Evolutionary conservation across 31 red algal genomes (phyloP), one percentile per base, ranked within the genome.

Genomic region (Bonnemaisonia californica): DNA sequence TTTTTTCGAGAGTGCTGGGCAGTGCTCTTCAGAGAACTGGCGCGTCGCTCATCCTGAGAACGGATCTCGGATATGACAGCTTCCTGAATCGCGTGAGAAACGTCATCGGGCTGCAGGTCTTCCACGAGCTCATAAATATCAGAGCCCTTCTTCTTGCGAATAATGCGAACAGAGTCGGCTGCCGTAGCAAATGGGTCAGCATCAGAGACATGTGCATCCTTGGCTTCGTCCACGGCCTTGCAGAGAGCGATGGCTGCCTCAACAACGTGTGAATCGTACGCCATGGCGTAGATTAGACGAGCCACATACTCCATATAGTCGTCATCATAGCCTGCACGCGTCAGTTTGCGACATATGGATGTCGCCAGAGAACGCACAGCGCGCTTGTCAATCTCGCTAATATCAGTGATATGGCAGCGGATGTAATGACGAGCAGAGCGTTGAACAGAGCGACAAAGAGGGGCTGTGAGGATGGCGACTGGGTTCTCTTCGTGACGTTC

Each of bases 351-450:
- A 21, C 31, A 28, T n/a, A 73, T 38, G 35, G 40, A 3, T 42
- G 23, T 73, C 37, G 31, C 69, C 3, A 73, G 69, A 38, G 36
- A 42, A 4, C 41, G 35, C 21, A 73, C 41, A 38, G 69, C 69
- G 24, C 41, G 36, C n/a, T 39, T 42, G 21, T 73, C 69, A 54
- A 73, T 51, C 8, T 42, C 69, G 31, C 24, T 18, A 7, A 27
- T 1, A 48, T 42, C 69, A 21, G 35, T 22, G 7, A 54, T 41
- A 22, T 73, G 69, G 21, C 38, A 47, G 19, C 69, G 35, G 9
- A 73, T 16, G 39, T 40, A 73, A 38, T 73, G 69, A 22, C 31
- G 39, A 54, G 21, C 21, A 29, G 69, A 18, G 69, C 69, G 69
- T 41, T 73, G 69, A 51, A 73, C 51, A 29, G 31, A 18, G 21